Evolutionary conservation across 1,139 yeast genomes (phyloP), one percentile per base, ranked within the genome.

Genomic region (Schwanniomyces etchellsii): DNA sequence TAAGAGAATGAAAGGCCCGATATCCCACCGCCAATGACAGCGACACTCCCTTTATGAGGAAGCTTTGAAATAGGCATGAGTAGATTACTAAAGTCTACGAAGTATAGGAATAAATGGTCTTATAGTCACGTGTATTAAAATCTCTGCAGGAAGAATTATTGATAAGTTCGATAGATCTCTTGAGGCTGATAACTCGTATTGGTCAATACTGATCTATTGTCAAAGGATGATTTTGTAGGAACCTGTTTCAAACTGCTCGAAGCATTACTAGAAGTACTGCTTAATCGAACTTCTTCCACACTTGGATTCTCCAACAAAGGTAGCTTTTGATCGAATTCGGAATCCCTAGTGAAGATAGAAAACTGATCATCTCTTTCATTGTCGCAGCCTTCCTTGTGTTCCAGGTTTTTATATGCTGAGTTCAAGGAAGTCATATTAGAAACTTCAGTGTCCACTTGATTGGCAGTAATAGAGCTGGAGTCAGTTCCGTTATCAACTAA

Each of bases 21-120:
- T 3, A 89, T 71, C 1, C 98, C 98, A 0, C 84, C 83, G 0
- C 98, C 98, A 3, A 86, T 50, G 1, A 89, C 80, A 1, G 78
- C 86, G 2, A 81, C 76, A 18, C 45, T 55, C 3, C 74, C 71
- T 34, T 34, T 43, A 5, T 50, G 53, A 16, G 46, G 47, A 5
- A 42, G 26, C 18, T 33, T 35, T 11, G 14, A 7, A 9, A 30
- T 13, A 7, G 11, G 16, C 32, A 33, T 27, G 17, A 14, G 9
- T 18, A 7, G n/a, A n/a, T n/a, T n/a, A n/a, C n/a, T n/a, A n/a
- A n/a, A n/a, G n/a, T n/a, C n/a, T n/a, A n/a, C n/a, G n/a, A n/a
- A n/a, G n/a, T n/a, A n/a, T n/a, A n/a, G n/a, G n/a, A n/a, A n/a
- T n/a, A n/a, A n/a, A n/a, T n/a, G n/a, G n/a, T n/a, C n/a, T n/a